Evolutionary conservation across 2,329 filamentous ascomycete genomes (phyloP).

Genomic region (Scedosporium boydii): DNA sequence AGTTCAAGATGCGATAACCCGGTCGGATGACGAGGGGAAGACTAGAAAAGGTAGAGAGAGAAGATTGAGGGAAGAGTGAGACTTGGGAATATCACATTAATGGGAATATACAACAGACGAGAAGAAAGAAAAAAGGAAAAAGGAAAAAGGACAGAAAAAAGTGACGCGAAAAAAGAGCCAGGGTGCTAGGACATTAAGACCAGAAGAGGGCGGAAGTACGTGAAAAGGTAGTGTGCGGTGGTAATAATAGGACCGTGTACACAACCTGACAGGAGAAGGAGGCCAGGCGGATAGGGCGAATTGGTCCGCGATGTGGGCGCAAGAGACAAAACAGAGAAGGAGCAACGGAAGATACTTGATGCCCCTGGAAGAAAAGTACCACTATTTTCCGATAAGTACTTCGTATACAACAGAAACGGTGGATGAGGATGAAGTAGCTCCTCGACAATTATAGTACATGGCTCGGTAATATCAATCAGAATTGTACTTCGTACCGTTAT

Average conservation of each 20-base stretch:
- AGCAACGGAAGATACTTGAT: no score
- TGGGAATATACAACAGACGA: background rate
- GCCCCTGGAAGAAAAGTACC: no score
- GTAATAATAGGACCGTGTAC: no score
- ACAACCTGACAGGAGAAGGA: no score
- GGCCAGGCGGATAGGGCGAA: no score
- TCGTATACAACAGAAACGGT: no score
- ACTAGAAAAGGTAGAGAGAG: background rate
- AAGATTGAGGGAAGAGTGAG: no score
- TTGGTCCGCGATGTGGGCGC: no score
- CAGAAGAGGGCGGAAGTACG: no score
- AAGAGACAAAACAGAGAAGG: no score
- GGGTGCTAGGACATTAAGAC: background rate
- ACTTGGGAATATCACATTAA: background rate
- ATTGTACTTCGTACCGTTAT: background rate
- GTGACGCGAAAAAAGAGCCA: conserved; percentile 3
- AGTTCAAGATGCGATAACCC: background rate
- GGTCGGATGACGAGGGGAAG: background rate
- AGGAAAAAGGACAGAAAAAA: background rate
- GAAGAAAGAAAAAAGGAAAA: conserved; percentile 1
- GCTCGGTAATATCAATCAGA: background rate
- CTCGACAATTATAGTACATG: background rate
- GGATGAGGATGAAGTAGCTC: background rate
- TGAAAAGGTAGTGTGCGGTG: no score
- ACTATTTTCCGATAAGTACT: no score